Evolutionary conservation across 108 stramenopile species (phyloP).

Genomic region (Mediolabrus comicus): DNA sequence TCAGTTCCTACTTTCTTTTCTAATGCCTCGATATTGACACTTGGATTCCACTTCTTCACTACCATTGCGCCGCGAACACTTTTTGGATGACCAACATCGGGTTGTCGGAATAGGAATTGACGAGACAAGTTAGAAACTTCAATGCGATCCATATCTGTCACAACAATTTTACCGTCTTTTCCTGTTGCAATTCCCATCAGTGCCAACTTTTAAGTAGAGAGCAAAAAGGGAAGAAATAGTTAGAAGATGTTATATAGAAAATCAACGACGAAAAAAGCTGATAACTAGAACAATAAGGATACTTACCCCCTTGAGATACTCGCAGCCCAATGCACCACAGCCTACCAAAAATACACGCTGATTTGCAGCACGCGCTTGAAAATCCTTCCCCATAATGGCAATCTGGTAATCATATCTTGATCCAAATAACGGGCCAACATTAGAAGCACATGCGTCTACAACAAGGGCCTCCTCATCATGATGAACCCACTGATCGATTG

Average conservation of each 20-base stretch:
- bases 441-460: conserved; percentile 53
- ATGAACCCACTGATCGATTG: conserved; percentile 70
- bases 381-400: conserved; percentile 68
- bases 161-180: conserved; percentile 63
- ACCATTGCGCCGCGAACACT: conserved; percentile 66
- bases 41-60: conserved; percentile 76
- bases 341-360: conserved; percentile 83
- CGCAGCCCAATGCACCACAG: conserved; percentile 87
- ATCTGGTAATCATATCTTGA: conserved; percentile 75
- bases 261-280: too few species aligned
- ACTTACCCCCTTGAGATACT: conserved; percentile 88
- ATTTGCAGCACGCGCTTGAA: conserved; percentile 61
- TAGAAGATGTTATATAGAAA: too few species aligned
- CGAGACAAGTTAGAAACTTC: conserved; percentile 84
- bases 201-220: too few species aligned
- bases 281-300: too few species aligned
- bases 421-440: conserved; percentile 46
- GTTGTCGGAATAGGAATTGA: conserved; percentile 85
- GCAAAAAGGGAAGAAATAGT: too few species aligned
- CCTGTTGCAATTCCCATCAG: conserved; percentile 77
- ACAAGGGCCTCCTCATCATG: conserved; percentile 54
- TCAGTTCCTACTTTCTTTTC: conserved; percentile 75
- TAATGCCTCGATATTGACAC: conserved; percentile 60
- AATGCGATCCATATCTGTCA: conserved; percentile 89
- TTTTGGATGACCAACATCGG: conserved; percentile 87